A percentile compares a stretch with the other conserved stretches of the same genome.
Evolutionary conservation across 148 eudicot genomes (phyloP).

Genomic region (Arbutus unedo): DNA sequence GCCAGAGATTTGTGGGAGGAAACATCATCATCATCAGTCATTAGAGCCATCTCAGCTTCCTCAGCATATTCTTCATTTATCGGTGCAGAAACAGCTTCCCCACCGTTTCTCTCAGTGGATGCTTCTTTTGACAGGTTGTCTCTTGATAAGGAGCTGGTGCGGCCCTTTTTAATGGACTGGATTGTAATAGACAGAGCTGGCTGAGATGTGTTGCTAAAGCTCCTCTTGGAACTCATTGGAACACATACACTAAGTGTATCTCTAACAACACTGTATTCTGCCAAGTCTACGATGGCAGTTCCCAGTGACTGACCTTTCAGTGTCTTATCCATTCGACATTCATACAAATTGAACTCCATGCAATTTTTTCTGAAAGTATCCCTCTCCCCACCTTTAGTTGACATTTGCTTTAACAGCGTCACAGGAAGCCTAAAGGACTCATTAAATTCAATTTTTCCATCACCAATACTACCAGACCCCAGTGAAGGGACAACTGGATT

Average conservation of each 20-base stretch:
- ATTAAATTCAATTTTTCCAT: conserved; percentile 76
- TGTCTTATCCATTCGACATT: conserved; percentile 73
- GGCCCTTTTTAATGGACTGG: conserved; percentile 55
- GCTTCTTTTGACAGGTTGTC: conserved; percentile 49
- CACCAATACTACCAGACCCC: conserved; percentile 39
- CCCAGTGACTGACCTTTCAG: conserved; percentile 77
- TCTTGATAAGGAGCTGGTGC: conserved; percentile 44
- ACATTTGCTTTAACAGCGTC: conserved; percentile 48
- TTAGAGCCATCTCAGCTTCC: conserved; percentile 75
- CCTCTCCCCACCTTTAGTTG: conserved; percentile 53
- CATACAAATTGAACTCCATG: conserved; percentile 83
- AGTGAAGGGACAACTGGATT: conserved; percentile 60
- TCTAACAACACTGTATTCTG: conserved; percentile 63
- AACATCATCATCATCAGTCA: conserved; percentile 77
- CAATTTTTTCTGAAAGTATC: conserved; percentile 62
- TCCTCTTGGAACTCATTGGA: conserved; percentile 72
- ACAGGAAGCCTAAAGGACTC: conserved; percentile 66
- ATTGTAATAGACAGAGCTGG: conserved; percentile 63
- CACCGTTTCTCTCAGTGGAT: conserved; percentile 50
- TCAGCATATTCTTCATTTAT: conserved; percentile 84
- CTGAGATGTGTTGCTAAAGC: conserved; percentile 61
- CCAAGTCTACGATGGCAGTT: conserved; percentile 71
- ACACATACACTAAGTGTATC: conserved; percentile 38
- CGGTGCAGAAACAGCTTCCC: conserved; percentile 59
- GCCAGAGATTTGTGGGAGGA: conserved; percentile 73